These are phyloP conservation scores for Penicillium olsonii DNA, from an alignment of 2,329 filamentous ascomycete species.

Conservation along the genomic window DNA sequence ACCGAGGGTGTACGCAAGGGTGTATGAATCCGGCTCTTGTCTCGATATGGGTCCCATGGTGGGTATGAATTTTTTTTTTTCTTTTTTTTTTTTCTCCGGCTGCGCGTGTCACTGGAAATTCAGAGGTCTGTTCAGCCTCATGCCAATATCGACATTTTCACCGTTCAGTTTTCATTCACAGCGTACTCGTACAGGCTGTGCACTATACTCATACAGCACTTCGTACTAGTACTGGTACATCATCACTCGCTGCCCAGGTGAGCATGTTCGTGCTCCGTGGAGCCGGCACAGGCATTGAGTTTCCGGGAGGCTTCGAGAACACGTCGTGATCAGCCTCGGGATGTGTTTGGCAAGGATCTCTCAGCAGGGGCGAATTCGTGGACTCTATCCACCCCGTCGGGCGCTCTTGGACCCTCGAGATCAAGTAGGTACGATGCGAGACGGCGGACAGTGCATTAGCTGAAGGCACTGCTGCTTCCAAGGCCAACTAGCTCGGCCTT, in stretches of 20 bases:
- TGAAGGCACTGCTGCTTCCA: conserved; percentile 20
- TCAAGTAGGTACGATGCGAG: conserved; percentile 23
- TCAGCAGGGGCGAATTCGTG: conserved; percentile 15
- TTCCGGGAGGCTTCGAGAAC: conserved; percentile 13
- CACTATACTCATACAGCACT: no score
- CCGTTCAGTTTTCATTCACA: not conserved
- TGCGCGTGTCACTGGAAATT: not conserved
- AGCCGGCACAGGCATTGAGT: not conserved
- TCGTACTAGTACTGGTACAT: no score
- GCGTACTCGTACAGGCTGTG: no score
- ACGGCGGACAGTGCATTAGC: conserved; percentile 19
- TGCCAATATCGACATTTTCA: not conserved
- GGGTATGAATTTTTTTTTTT: not conserved
- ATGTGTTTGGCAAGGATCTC: conserved; percentile 6
- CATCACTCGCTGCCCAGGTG: not conserved
- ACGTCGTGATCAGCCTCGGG: conserved; percentile 4
- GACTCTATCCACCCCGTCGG: conserved; percentile 24
- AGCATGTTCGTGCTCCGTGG: not conserved
- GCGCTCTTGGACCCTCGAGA: conserved; percentile 22
- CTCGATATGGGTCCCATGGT: not conserved
- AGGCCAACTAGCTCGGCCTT: conserved; percentile 23
- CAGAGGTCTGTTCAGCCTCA: not conserved
- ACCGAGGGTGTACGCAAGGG: conserved; percentile 14
- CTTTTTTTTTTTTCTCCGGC: not conserved
- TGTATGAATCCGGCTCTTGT: conserved; percentile 2